Base-by-base conservation (phyloP, 2,329 filamentous ascomycete genomes). In the Clarireedia paspali region DNA sequence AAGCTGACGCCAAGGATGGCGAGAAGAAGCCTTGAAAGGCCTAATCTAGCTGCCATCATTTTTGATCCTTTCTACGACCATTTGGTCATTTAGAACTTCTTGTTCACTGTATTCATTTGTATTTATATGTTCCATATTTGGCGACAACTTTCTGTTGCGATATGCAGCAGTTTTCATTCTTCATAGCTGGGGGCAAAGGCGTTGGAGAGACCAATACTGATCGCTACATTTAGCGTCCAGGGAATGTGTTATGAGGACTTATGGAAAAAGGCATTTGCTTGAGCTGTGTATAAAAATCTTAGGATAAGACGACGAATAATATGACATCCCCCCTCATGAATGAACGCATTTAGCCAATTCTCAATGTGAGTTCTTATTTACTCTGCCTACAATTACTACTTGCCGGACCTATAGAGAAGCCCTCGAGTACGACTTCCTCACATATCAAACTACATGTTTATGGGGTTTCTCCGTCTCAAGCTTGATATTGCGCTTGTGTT, bases 1-100 rank as follows among this genome's bases (percentile, higher is more conserved):
- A 88, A 72, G 84, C 79, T 64, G 84, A 91, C 78, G 88, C 88
- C 81, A 91, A 91, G 83, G 75, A 70, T 52, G 65, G 69, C 50
- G 82, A 87, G 75, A 80, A 76, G 76, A 85, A 85, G 81, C 80
- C 80, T 67, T 83, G 80, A 82, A 71, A 61, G 63, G 62, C 56
- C 55, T 56, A 53, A 57, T 63, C 56, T 47, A 52, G 46, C 50
- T 52, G 59, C 42, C 51, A 58, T 61, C 64, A 57, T 58, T 55
- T 63, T 63, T 55, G 59, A 56, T 64, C 53, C 58, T 66, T 61
- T 58, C 55, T 63, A 58, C 63, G 63, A 59, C 57, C 58, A 60
- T 58, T 57, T 61, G 63, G 53, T 62, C 62, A 63, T 60, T 70
- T 70, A 70, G 67, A 70, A 42, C 53, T 24, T 44, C 63, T 61